These are phyloP conservation scores for Cicer yamashitae DNA, from an alignment of 306 rosid genomes.

Conservation along the genomic window DNA sequence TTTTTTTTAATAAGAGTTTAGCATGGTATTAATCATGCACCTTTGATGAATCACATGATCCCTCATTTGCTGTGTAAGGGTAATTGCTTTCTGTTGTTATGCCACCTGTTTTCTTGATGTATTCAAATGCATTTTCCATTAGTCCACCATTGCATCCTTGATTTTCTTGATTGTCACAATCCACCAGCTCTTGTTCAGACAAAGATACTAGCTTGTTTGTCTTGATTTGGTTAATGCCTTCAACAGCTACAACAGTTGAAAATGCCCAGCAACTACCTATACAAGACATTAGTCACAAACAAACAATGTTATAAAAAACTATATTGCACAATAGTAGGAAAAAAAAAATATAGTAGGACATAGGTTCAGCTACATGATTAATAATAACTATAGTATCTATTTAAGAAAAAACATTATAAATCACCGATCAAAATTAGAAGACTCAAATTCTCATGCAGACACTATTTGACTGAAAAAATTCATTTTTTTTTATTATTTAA, in stretches of 20 bases:
- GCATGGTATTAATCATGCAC: slow-evolving; percentile 31
- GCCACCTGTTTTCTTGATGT: slow-evolving; percentile 59
- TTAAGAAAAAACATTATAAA: too few species aligned
- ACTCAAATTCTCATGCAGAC: too few species aligned
- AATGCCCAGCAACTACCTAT: slow-evolving; percentile 70
- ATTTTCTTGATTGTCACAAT: slow-evolving; percentile 56
- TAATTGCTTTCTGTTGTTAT: slow-evolving; percentile 54
- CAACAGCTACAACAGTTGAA: slow-evolving; percentile 62
- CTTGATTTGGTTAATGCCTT: slow-evolving; percentile 65
- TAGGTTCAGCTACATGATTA: slow-evolving; percentile 6
- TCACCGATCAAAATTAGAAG: too few species aligned
- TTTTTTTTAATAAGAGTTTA: background rate
- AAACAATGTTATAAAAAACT: slow-evolving; percentile 5
- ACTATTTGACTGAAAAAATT: too few species aligned
- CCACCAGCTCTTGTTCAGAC: slow-evolving; percentile 63
- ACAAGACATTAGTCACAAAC: slow-evolving; percentile 13
- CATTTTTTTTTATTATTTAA: too few species aligned
- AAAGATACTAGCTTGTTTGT: slow-evolving; percentile 50
- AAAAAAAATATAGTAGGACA: too few species aligned
- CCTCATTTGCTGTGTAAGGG: slow-evolving; percentile 52
- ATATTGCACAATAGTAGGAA: background rate
- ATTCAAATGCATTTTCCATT: slow-evolving; percentile 63
- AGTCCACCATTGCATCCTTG: slow-evolving; percentile 63
- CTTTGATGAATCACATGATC: slow-evolving; percentile 57
- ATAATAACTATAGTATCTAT: background rate